A percentile compares a stretch with the other conserved stretches of the same genome.
phyloP scores from a whole-genome alignment of 345 rosid genomes.

The Mangifera indica region DNA sequence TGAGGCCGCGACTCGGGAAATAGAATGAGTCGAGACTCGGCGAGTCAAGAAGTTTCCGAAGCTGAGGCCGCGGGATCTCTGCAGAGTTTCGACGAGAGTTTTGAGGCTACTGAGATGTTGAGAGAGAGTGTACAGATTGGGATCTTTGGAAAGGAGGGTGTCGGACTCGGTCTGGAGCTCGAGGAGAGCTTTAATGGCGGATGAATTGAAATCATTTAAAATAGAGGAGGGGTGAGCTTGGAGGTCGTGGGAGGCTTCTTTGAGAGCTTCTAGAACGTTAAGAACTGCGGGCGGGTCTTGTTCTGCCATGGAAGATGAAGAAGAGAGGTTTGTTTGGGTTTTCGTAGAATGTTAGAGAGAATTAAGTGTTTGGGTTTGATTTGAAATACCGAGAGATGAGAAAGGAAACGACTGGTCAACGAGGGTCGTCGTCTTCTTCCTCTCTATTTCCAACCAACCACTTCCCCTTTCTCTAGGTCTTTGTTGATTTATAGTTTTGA shows the following conservation, averaged over 20 bases:
- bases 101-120: slow-evolving; percentile 46
- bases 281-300: slow-evolving; percentile 28
- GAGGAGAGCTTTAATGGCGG: slow-evolving; percentile 56
- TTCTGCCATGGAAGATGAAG: slow-evolving; percentile 25
- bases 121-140: slow-evolving; percentile 49
- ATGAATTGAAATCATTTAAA: slow-evolving; percentile 34
- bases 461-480: neutral
- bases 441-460: neutral
- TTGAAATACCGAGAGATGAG: neutral
- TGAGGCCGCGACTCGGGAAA: slow-evolving; percentile 65
- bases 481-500: too few relatives aligned
- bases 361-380: neutral
- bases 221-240: slow-evolving; percentile 38
- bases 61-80: slow-evolving; percentile 33
- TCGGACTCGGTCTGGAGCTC: slow-evolving; percentile 65
- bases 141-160: slow-evolving; percentile 51
- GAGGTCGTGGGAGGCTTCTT: slow-evolving; percentile 61
- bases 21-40: slow-evolving; percentile 49
- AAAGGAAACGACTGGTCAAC: neutral
- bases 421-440: neutral
- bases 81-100: slow-evolving; percentile 39
- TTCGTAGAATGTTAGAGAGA: neutral
- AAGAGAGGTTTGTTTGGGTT: neutral
- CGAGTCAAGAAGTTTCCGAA: slow-evolving; percentile 53
- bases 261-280: slow-evolving; percentile 59